Conservation (phyloP, 257 asterid species). For the Primulina tabacum region DNA sequence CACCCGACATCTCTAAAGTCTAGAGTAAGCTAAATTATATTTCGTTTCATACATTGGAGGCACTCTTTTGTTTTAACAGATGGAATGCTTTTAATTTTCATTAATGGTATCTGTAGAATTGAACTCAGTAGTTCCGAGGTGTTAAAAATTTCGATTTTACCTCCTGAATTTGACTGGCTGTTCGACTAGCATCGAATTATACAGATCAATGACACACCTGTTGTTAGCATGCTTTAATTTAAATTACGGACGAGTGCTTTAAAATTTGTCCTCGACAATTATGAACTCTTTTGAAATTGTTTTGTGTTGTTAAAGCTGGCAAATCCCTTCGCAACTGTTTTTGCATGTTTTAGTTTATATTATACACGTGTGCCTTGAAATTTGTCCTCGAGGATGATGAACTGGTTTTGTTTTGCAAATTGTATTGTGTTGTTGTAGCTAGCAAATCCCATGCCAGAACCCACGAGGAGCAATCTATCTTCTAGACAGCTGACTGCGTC, state of each 20-base stretch:
- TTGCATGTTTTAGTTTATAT: constrained; percentile 4
- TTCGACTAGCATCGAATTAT: constrained; percentile 4
- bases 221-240: constrained; percentile 6
- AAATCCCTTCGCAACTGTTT: constrained; percentile 8
- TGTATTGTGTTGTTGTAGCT: constrained; percentile 34
- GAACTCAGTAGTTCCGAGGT: constrained; percentile 2
- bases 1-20: constrained; percentile 83
- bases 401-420: constrained; percentile 19
- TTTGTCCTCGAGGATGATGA: constrained; percentile 13
- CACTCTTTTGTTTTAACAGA: constrained; percentile 6
- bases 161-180: neutral
- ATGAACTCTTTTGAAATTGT: constrained; percentile 11
- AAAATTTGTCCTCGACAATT: constrained; percentile 9
- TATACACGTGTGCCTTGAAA: constrained; percentile 1
- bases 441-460: constrained; percentile 42
- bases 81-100: constrained; percentile 13
- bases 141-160: constrained; percentile 1
- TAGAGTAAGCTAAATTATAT: constrained; percentile 58
- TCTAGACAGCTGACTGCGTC: constrained; percentile 38
- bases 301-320: constrained; percentile 29
- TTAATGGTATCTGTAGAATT: neutral
- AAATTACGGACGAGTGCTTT: neutral
- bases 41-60: constrained; percentile 14
- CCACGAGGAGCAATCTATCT: constrained; percentile 38
- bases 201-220: neutral